phyloP scores from a whole-genome alignment of 164 flowering plant genomes.

The Magnolia changhungtana region DNA sequence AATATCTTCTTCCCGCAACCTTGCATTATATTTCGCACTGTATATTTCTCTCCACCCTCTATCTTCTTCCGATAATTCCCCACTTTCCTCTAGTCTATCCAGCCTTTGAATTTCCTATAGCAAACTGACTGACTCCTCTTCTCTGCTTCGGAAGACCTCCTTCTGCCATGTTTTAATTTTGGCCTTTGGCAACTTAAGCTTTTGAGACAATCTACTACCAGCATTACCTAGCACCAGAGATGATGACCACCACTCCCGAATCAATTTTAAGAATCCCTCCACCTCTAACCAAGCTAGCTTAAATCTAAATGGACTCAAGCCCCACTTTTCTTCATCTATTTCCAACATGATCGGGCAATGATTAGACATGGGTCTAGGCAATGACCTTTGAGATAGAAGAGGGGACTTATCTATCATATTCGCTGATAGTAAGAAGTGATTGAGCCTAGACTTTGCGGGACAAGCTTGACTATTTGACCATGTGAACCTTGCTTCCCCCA shows the following conservation, averaged over 20 bases:
- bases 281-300: background rate
- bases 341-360: background rate
- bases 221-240: background rate
- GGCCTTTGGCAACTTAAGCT: background rate
- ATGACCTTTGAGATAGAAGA: background rate
- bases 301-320: background rate
- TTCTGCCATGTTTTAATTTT: background rate
- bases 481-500: no score
- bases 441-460: background rate
- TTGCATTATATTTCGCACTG: background rate
- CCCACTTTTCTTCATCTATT: background rate
- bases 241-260: background rate
- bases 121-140: no score
- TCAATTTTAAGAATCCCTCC: background rate
- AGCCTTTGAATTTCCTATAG: background rate
- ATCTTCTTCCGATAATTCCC: background rate
- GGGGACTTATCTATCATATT: background rate
- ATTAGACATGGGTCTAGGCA: background rate
- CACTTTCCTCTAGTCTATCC: background rate
- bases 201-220: background rate
- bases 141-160: background rate
- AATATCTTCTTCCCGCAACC: background rate
- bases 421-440: background rate
- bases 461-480: no score
- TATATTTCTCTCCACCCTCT: background rate